phyloP scores from a whole-genome alignment of 2,329 filamentous ascomycete species.

The Xylaria sp. region DNA sequence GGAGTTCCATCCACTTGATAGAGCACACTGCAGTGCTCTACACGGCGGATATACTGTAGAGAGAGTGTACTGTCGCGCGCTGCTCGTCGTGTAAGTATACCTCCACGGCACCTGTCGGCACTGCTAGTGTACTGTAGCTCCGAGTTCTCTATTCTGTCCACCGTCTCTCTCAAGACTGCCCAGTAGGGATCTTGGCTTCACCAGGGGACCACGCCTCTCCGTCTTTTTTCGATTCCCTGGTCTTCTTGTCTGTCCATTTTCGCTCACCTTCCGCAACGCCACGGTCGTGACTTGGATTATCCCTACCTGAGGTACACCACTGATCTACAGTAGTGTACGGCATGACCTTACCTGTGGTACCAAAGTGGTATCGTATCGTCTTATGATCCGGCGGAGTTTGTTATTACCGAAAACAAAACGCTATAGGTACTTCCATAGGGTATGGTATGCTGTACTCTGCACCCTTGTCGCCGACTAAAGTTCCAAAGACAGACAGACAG shows the following conservation, averaged over 20 bases:
- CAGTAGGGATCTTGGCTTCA: constrained; percentile 22
- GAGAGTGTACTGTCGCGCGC: neutral
- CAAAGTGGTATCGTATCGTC: constrained; percentile 31
- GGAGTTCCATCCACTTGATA: constrained; percentile 24
- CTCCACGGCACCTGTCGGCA: neutral
- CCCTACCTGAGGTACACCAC: constrained; percentile 18
- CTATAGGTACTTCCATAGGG: neutral
- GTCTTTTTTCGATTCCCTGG: constrained; percentile 15
- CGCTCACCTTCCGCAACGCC: constrained; percentile 34
- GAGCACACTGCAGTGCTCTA: neutral
- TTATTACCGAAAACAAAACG: constrained; percentile 12
- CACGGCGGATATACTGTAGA: neutral
- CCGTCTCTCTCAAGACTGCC: neutral
- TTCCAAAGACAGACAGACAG: neutral
- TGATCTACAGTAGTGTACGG: constrained; percentile 29
- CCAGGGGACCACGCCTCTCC: constrained; percentile 25
- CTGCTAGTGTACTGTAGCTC: neutral
- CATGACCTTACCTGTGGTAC: constrained; percentile 32
- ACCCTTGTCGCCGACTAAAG: neutral
- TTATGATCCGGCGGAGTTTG: constrained; percentile 24
- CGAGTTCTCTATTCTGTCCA: neutral
- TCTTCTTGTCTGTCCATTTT: constrained; percentile 31
- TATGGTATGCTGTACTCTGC: neutral
- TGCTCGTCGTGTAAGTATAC: neutral
- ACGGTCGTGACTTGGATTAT: constrained; percentile 16